Percentiles rank a stretch among this genome's conserved stretches.
These are phyloP conservation scores for Cryphonectria nitschkei DNA, from an alignment of 2,329 filamentous ascomycete genomes.

Conservation along the genomic window DNA sequence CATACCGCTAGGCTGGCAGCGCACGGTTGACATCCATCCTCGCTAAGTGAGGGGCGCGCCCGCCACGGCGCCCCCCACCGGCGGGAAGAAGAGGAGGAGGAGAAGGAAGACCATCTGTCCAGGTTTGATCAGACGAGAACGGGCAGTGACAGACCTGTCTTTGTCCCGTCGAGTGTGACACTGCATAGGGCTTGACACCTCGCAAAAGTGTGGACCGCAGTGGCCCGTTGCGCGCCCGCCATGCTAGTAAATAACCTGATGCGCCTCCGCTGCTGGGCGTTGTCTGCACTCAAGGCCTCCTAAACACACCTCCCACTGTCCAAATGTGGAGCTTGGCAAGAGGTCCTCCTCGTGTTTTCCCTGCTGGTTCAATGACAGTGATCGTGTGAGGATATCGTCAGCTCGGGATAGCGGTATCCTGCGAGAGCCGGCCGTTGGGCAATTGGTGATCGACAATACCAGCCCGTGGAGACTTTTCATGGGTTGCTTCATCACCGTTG, in stretches of 20 bases:
- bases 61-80: not conserved
- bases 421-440: not conserved
- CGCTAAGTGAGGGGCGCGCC: not conserved
- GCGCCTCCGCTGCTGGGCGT: not conserved
- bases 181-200: constrained; percentile 15
- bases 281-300: not conserved
- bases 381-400: not conserved
- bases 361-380: not conserved
- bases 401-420: not conserved
- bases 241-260: not conserved
- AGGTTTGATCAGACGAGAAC: not conserved
- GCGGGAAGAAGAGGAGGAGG: not conserved
- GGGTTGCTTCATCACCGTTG: not conserved
- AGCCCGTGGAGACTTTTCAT: not conserved
- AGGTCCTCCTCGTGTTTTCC: not conserved
- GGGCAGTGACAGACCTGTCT: not conserved
- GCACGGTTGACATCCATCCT: not conserved
- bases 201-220: not conserved
- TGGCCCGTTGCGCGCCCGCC: not conserved
- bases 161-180: constrained; percentile 4
- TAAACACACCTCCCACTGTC: too few relatives aligned
- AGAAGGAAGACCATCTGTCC: not conserved
- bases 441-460: not conserved
- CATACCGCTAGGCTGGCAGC: constrained; percentile 2
- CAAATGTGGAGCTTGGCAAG: not conserved